Evolutionary conservation across 768 basidiomycete species (phyloP).

Genomic region (Suillus weaverae): DNA sequence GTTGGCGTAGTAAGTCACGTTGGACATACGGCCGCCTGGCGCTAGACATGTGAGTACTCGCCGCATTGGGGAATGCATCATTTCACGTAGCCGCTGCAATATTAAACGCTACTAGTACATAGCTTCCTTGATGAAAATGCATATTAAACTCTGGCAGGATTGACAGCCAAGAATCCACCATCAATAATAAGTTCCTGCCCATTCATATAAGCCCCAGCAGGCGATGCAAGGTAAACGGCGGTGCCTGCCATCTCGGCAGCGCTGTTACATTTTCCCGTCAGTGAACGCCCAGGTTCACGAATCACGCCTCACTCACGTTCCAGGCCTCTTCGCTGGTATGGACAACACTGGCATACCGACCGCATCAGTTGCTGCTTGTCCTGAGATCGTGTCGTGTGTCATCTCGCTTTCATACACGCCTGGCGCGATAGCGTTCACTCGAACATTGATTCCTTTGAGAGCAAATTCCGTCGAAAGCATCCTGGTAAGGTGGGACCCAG

Average conservation of each 20-base stretch:
- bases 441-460: conserved; percentile 64
- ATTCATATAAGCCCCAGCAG: conserved; percentile 70
- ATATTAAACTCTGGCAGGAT: conserved; percentile 52
- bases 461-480: conserved; percentile 77
- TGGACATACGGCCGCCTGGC: not conserved
- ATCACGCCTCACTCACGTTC: conserved; percentile 51
- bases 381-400: conserved; percentile 52
- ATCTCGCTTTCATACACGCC: conserved; percentile 78
- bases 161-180: conserved; percentile 72
- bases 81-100: not conserved
- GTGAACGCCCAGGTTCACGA: conserved; percentile 1
- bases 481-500: conserved; percentile 70
- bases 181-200: conserved; percentile 80
- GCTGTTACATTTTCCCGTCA: conserved; percentile 35
- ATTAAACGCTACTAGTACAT: not conserved
- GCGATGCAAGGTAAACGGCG: conserved; percentile 71
- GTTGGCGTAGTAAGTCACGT: not conserved
- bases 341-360: conserved; percentile 61
- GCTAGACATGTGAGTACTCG: not conserved
- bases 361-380: conserved; percentile 47
- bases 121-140: not conserved
- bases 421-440: conserved; percentile 73
- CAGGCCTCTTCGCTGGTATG: conserved; percentile 61
- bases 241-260: conserved; percentile 77
- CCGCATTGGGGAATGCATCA: not conserved